Base-by-base conservation (phyloP, 2,329 filamentous ascomycete genomes). In the Parastagonospora avenae region DNA sequence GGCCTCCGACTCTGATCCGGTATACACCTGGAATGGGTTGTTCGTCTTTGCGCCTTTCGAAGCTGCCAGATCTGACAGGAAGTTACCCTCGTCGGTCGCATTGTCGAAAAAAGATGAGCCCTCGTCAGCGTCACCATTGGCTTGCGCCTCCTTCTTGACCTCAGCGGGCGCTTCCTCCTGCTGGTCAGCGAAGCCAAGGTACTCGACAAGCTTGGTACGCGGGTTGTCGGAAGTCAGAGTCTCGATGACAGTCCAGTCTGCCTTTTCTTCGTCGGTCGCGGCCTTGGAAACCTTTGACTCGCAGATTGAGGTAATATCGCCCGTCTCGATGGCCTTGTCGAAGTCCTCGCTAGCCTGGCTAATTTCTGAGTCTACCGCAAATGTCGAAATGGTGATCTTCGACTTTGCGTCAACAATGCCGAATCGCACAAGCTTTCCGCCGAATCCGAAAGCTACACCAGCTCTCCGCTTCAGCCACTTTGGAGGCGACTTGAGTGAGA, bases 211-310 rank as follows among this genome's bases (percentile, higher is more conserved):
- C 70, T 90, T 87, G 71, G 89, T 88, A 36, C 92, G 86, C n/a
- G 92, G 89, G 66, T 93, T 92, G 28, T 89, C 86, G 3, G 90
- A 88, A 42, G 93, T 88, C 54, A 99, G 76, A 2, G 92, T 94
- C 73, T 94, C 87, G 72, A 99, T 91, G 32, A 97, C 91, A 59
- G 89, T 89, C 94, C 94, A 99, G 74, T 97, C 93, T 4, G 90
- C 89, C 79, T 92, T 97, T 72, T 97, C 94, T 60, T 96, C 91
- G 1, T 97, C 92, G 0, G 86, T 90, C 67, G 85, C 86, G 14
- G 92, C 88, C 54, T 86, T 79, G 24, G 86, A 79, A 55, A 92
- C 87, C 68, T 93, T 90, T 16, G 86, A 82, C 67, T 92, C 86
- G 70, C 92, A 97, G 54, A 99, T 90, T 36, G 81, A 80, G 4